Percentiles rank a stretch among this genome's conserved stretches.
Evolutionary conservation across 371 early-diverging fungal species (phyloP).

Genomic region (Apophysomyces sp.): DNA sequence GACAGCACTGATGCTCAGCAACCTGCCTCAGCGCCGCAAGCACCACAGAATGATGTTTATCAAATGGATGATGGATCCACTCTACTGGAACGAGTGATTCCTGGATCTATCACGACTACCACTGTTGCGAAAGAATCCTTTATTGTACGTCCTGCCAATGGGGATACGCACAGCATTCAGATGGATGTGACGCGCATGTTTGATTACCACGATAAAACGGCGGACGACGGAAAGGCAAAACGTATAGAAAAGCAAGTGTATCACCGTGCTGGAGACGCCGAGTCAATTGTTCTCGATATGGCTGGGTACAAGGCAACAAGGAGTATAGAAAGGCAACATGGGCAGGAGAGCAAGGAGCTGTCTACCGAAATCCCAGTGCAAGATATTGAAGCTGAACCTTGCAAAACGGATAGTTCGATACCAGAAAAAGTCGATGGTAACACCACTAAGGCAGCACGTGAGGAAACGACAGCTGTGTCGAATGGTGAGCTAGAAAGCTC

Average conservation of each 20-base stretch:
- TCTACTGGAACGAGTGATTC: constrained; percentile 38
- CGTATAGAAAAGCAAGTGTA: neutral
- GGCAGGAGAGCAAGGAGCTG: neutral
- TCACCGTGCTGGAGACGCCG: constrained; percentile 18
- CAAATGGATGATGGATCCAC: constrained; percentile 42
- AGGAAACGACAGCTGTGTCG: no score
- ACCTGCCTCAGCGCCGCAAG: neutral
- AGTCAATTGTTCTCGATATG: constrained; percentile 47
- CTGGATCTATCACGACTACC: constrained; percentile 36
- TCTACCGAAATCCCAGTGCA: neutral
- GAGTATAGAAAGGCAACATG: neutral
- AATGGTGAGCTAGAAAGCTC: neutral
- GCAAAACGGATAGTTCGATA: neutral
- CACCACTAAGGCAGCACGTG: neutral
- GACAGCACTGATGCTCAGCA: neutral
- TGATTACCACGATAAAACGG: constrained; percentile 9
- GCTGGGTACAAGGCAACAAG: constrained; percentile 46
- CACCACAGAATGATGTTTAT: constrained; percentile 33
- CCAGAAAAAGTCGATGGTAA: neutral
- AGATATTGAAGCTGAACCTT: neutral
- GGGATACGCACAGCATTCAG: constrained; percentile 24
- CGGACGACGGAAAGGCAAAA: neutral
- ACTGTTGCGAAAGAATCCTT: constrained; percentile 38
- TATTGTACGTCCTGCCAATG: constrained; percentile 33
- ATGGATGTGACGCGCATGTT: constrained; percentile 36